Conservation (phyloP, 2,329 filamentous ascomycete species). For the Colletotrichum agaves region DNA sequence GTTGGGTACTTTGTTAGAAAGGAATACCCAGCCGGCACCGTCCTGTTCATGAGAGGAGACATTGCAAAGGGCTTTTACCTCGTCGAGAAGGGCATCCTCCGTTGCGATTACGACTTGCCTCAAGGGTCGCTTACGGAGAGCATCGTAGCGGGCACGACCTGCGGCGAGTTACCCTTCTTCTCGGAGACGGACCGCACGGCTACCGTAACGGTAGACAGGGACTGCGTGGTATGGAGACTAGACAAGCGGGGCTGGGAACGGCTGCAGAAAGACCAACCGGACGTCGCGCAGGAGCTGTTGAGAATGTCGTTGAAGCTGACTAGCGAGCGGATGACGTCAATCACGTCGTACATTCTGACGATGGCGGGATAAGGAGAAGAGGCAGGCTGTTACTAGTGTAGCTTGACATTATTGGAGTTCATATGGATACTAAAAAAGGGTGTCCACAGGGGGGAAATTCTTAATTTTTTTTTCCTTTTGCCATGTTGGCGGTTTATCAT, state of each 20-base stretch:
- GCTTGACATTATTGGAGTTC: background rate
- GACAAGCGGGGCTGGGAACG: conserved; percentile 76
- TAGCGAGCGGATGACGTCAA: conserved; percentile 85
- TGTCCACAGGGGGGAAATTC: background rate
- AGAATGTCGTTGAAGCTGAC: conserved; percentile 92
- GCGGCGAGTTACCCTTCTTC: conserved; percentile 96
- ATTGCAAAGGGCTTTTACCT: conserved; percentile 87
- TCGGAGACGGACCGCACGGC: conserved; percentile 88
- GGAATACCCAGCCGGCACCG: conserved; percentile 74
- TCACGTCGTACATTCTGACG: conserved; percentile 67
- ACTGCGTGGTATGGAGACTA: conserved; percentile 86
- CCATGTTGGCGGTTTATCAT: background rate
- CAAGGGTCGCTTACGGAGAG: conserved; percentile 91
- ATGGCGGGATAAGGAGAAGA: conserved; percentile 54
- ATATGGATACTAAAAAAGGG: conserved; percentile 3
- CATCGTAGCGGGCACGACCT: conserved; percentile 94
- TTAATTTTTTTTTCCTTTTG: background rate
- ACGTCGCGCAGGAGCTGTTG: conserved; percentile 85
- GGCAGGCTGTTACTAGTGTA: background rate
- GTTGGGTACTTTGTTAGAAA: conserved; percentile 79
- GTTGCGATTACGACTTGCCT: conserved; percentile 89
- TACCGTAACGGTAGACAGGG: conserved; percentile 83
- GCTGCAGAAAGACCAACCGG: conserved; percentile 77
- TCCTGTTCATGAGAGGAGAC: conserved; percentile 84
- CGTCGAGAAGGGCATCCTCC: conserved; percentile 86